phyloP scores from a whole-genome alignment of 306 rosid genomes.

The Cicer arietinum region DNA sequence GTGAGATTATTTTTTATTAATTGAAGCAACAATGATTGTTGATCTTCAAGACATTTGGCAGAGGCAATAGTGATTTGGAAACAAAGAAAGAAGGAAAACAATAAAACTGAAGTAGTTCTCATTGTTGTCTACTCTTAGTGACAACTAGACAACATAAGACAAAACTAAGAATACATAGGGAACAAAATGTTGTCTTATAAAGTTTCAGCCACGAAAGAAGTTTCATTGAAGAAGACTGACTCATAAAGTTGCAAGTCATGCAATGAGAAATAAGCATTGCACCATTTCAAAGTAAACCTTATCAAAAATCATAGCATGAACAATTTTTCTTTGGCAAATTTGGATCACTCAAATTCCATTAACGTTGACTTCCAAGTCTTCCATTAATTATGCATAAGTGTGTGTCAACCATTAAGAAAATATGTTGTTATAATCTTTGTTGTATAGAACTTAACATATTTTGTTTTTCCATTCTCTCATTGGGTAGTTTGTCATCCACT shows the following conservation, averaged over 20 bases:
- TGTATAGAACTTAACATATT: background rate
- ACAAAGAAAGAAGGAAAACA: no score
- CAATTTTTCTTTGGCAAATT: background rate
- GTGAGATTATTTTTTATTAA: slow-evolving; percentile 47
- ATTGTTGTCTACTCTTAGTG: no score
- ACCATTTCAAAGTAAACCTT: background rate
- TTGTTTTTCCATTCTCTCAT: background rate
- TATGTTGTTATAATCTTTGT: background rate
- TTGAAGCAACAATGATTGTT: slow-evolving; percentile 43
- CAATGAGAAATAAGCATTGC: background rate
- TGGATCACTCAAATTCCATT: background rate
- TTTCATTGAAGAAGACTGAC: no score
- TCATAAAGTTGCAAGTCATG: background rate
- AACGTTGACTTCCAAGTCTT: no score
- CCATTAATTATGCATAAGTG: background rate
- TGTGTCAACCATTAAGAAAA: background rate
- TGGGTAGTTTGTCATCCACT: background rate
- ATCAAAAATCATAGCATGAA: background rate
- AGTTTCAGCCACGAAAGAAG: no score
- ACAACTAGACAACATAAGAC: no score
- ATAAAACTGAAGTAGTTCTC: no score
- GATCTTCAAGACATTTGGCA: slow-evolving; percentile 41
- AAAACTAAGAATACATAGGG: no score
- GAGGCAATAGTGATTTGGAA: background rate
- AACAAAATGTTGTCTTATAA: no score